A percentile compares a stretch with the other conserved stretches of the same genome.
phyloP scores from a whole-genome alignment of 495 filamentous ascomycete genomes.

The Polyplosphaeria fusca region DNA sequence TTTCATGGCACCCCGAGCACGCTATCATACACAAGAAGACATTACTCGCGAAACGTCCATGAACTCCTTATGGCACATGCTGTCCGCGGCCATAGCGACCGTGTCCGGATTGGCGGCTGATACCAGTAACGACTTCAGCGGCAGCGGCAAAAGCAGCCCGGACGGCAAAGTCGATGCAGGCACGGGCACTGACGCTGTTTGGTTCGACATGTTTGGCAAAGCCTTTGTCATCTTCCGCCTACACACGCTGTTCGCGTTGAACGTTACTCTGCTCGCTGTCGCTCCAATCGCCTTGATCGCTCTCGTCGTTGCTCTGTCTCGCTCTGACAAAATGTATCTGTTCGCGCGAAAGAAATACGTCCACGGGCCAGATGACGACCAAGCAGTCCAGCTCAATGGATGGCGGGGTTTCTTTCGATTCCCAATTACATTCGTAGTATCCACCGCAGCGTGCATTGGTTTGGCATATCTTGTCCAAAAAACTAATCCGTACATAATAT shows the following conservation, averaged over 20 bases:
- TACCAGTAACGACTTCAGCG: constrained; percentile 65
- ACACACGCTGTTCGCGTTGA: constrained; percentile 81
- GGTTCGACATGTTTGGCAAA: constrained; percentile 90
- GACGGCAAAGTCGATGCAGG: constrained; percentile 67
- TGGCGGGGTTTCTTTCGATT: constrained; percentile 80
- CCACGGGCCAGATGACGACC: constrained; percentile 56
- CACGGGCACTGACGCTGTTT: constrained; percentile 69
- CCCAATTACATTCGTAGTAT: constrained; percentile 68
- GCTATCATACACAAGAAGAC: constrained; percentile 92
- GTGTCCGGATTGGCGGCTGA: constrained; percentile 68
- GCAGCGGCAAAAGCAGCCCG: constrained; percentile 43
- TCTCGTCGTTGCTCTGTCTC: constrained; percentile 63
- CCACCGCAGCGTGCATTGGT: constrained; percentile 67
- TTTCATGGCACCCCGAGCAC: constrained; percentile 78
- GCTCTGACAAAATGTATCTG: constrained; percentile 75
- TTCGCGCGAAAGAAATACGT: constrained; percentile 62
- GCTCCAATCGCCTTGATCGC: constrained; percentile 67
- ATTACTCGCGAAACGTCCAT: constrained; percentile 63
- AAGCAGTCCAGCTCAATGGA: constrained; percentile 64
- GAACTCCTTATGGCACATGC: constrained; percentile 89
- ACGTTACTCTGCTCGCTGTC: constrained; percentile 74
- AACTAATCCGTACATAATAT: constrained; percentile 81
- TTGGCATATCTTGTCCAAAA: constrained; percentile 73
- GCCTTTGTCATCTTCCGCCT: constrained; percentile 75
- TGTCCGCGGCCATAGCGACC: constrained; percentile 73